Evolutionary conservation across 2,329 filamentous ascomycete genomes (phyloP).

Genomic region (Penicillium sp.): DNA sequence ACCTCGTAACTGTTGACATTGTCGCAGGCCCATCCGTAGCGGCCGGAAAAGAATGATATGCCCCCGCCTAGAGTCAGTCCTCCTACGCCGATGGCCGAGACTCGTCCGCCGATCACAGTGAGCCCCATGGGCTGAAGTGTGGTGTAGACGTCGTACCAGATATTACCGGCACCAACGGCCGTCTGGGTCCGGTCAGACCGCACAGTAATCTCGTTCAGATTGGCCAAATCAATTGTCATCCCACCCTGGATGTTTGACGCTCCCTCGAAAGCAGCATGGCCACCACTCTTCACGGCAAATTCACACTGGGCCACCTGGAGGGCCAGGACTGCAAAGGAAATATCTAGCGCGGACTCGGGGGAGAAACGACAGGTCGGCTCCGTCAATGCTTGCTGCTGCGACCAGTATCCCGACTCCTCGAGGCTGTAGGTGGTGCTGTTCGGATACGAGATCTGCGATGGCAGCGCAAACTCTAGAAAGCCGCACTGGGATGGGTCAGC

Average conservation of each 20-base stretch:
- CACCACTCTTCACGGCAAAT: conserved; percentile 60
- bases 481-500: not conserved
- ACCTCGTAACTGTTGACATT: conserved; percentile 22
- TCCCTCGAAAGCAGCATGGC: conserved; percentile 58
- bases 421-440: conserved; percentile 19
- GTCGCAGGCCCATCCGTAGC: conserved; percentile 25
- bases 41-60: conserved; percentile 33
- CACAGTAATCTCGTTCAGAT: conserved; percentile 31
- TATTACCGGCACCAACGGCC: conserved; percentile 34
- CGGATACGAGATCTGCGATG: conserved; percentile 13
- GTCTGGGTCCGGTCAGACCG: conserved; percentile 29
- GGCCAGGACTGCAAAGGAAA: conserved; percentile 35
- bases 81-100: conserved; percentile 41
- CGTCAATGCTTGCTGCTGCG: conserved; percentile 36
- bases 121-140: conserved; percentile 32
- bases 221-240: conserved; percentile 35
- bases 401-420: conserved; percentile 34
- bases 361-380: conserved; percentile 37
- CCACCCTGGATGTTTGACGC: conserved; percentile 52
- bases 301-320: conserved; percentile 32
- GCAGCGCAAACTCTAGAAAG: not conserved
- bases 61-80: conserved; percentile 42
- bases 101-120: conserved; percentile 38
- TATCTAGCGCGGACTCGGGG: conserved; percentile 28
- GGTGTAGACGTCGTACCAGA: conserved; percentile 37